Evolutionary conservation across 2,329 filamentous ascomycete species (phyloP), one percentile per base, ranked within the genome.

Genomic region (Microdochium paspali): DNA sequence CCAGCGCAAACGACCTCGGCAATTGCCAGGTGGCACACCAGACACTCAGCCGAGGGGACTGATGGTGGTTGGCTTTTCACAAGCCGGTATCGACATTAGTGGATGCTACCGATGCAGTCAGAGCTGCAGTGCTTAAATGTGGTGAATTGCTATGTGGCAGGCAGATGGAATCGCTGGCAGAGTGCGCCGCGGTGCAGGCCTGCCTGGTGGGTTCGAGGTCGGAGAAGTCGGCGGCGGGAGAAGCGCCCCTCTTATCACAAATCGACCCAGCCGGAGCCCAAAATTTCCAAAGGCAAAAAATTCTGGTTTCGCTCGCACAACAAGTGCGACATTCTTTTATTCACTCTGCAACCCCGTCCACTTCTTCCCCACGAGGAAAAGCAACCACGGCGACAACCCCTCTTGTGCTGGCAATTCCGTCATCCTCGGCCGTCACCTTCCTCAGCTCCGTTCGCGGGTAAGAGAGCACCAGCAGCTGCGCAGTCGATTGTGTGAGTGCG

Each of bases 241-340:
- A 20, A 40, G 35, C 35, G 35, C 35, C 35, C 35, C 35, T 40
- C 35, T 40, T 40, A 40, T 40, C 35, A 40, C 35, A 40, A 40
- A 40, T 40, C 35, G 35, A 40, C 15, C 35, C 18, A 18, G 35
- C 15, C 18, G 18, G 35, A 21, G 35, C 35, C 35, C 35, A 40
- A 40, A 40, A 40, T 40, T 40, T 40, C 26, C 35, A 40, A 40
- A 21, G 35, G 35, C 35, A 40, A 20, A 40, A 40, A 40, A 40
- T 40, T 40, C 35, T 40, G 18, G 35, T 40, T 40, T 40, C 35
- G 13, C 35, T 40, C 35, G 35, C 35, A 40, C 35, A 40, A 40
- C 35, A 40, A 40, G 18, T 40, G 35, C 18, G 35, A 40, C 35
- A 21, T 21, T 40, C 35, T 21, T 40, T 40, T 40, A 40, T 40